Evolutionary conservation across 164 flowering plant genomes (phyloP).

Genomic region (Warburgia ugandensis): DNA sequence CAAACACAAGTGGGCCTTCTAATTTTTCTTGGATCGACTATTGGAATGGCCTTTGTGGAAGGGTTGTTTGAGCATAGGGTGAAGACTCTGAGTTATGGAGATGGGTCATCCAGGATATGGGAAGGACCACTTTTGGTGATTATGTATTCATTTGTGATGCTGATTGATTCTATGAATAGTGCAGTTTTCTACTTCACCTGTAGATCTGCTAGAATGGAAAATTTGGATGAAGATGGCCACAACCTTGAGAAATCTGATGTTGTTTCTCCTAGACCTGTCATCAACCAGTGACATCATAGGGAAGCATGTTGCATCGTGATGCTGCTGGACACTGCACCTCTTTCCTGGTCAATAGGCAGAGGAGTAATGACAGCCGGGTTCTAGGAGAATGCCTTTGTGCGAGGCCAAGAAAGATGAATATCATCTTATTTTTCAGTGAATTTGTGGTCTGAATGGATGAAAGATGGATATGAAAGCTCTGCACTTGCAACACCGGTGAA

Average conservation of each 20-base stretch:
- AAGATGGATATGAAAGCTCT: too few species aligned
- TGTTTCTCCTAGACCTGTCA: too few species aligned
- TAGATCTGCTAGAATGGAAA: constrained; percentile 49
- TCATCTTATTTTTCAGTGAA: too few species aligned
- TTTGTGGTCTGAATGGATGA: too few species aligned
- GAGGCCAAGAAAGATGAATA: too few species aligned
- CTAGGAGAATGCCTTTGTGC: too few species aligned
- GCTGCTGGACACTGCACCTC: too few species aligned
- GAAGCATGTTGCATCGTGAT: too few species aligned
- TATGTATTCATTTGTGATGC: constrained; percentile 88
- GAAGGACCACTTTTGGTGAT: constrained; percentile 96
- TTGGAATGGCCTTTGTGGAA: constrained; percentile 85
- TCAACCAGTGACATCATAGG: too few species aligned
- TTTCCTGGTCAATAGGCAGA: too few species aligned
- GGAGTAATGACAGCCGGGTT: too few species aligned
- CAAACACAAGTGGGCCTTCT: constrained; percentile 95
- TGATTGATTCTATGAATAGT: constrained; percentile 93
- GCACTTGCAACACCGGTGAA: too few species aligned
- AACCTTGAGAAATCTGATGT: constrained; percentile 32
- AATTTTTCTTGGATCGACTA: constrained; percentile 84
- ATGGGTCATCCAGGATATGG: constrained; percentile 96
- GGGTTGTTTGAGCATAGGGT: constrained; percentile 97
- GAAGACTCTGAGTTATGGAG: constrained; percentile 93
- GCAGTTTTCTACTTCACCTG: constrained; percentile 94
- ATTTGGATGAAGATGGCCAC: constrained; percentile 28